Conservation (phyloP, 257 asterid genomes). For the Coffea canephora region DNA sequence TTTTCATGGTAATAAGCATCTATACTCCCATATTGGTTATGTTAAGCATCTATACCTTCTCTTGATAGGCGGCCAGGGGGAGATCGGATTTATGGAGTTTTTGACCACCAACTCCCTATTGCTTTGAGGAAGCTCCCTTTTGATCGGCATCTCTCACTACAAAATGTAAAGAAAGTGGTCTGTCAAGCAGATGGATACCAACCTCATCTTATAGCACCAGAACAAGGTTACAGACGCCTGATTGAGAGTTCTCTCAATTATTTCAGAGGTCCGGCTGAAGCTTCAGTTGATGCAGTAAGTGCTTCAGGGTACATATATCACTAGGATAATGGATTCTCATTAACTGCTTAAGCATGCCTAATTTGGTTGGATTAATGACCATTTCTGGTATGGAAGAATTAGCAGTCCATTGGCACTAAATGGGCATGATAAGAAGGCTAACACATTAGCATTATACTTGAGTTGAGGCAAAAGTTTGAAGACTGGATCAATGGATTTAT, state of each 20-base stretch:
- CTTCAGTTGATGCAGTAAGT: conserved; percentile 47
- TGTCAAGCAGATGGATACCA: conserved; percentile 52
- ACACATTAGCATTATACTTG: not conserved
- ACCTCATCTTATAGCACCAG: conserved; percentile 50
- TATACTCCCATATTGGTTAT: not conserved
- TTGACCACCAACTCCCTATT: conserved; percentile 46
- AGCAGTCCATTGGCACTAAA: not conserved
- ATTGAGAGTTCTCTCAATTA: conserved; percentile 42
- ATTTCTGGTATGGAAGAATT: not conserved
- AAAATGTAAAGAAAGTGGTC: conserved; percentile 41
- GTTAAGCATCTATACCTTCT: not conserved
- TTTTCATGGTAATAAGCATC: not conserved
- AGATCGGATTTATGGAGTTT: conserved; percentile 40
- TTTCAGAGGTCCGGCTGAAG: conserved; percentile 53
- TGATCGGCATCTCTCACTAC: conserved; percentile 39
- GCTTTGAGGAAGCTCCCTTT: conserved; percentile 45
- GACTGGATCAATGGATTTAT: not conserved
- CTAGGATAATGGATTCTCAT: not conserved
- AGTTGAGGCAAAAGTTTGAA: not conserved
- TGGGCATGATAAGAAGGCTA: not conserved
- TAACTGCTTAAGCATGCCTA: not conserved
- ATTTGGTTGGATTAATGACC: not conserved
- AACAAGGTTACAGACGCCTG: conserved; percentile 44
- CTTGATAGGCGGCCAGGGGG: conserved; percentile 45
- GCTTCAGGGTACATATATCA: not conserved